Evolutionary conservation across 2,329 filamentous ascomycete genomes (phyloP), one percentile per base, ranked within the genome.

Genomic region (Alternaria panax): DNA sequence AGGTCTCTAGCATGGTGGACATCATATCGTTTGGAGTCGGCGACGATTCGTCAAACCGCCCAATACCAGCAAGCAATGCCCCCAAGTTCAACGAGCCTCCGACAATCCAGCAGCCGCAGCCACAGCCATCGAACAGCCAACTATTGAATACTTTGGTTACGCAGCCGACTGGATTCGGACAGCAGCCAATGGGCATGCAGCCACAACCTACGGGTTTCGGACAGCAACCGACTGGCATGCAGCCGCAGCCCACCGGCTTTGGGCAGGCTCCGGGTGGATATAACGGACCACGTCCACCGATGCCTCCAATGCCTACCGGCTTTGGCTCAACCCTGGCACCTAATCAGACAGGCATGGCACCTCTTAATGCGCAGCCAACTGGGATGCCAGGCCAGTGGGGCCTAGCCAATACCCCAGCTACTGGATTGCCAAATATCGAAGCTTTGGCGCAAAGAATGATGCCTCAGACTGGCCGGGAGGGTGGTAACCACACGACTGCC

Each of bases 1-100:
- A 99, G 78, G 95, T 99, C 18, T 98, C 94, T 4, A 97, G 95
- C 80, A 98, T 99, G 93, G 95, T 99, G 40, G 95, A 99, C 75
- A 99, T 99, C 57, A 99, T 99, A 75, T 97, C 93, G 60, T 99
- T 99, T 76, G 92, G 90, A 68, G 87, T 97, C 24, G 88, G 87
- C 0, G 95, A 99, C 65, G 90, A 94, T 27, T 82, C 81, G 14
- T 68, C 81, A 16, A 78, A 79, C 40, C 80, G 85, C 20, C 78
- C 85, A n/a, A 57, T 69, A n/a, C 80, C 82, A 4, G 83, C 83
- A 54, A 87, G 83, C 60, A 93, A 92, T 77, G 87, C 87, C 16
- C 89, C 92, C 1, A 90, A 88, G 69, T 92, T 94, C 73, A 87
- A 86, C 73, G 81, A 86, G 48, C 82, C 85, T 27, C 85, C 86